These are phyloP conservation scores for Aphanocladium album DNA, from an alignment of 2,329 filamentous ascomycete species.

Conservation along the genomic window DNA sequence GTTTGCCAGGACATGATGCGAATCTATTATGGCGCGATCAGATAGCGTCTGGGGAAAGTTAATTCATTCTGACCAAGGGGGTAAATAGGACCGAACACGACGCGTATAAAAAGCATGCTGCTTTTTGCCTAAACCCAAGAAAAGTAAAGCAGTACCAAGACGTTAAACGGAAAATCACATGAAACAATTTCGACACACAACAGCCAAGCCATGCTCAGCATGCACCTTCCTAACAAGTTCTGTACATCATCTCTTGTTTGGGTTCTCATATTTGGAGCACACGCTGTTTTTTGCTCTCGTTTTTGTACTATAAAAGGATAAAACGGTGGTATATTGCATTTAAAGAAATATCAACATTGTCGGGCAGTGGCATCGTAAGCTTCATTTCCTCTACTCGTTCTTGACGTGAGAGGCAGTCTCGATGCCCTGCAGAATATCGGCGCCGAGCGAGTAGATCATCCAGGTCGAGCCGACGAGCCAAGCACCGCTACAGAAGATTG, in stretches of 20 bases:
- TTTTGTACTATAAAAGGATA: not conserved
- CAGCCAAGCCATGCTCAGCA: not conserved
- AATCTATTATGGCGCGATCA: not conserved
- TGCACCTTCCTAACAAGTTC: not conserved
- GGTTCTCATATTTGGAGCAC: not conserved
- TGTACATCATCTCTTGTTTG: not conserved
- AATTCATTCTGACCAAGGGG: not conserved
- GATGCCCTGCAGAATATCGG: constrained; percentile 45
- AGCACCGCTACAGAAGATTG: constrained; percentile 36
- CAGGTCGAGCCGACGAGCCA: constrained; percentile 51
- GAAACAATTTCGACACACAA: not conserved
- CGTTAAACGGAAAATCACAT: not conserved
- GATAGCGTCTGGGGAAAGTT: not conserved
- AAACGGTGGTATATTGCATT: constrained; percentile 7
- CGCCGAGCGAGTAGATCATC: constrained; percentile 45
- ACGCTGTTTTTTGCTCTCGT: not conserved
- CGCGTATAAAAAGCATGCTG: not conserved
- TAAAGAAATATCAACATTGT: not conserved
- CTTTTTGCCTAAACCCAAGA: not conserved
- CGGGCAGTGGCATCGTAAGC: constrained; percentile 15
- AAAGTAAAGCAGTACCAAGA: not conserved
- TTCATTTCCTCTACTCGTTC: constrained; percentile 29
- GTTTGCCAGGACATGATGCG: not conserved
- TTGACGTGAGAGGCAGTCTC: constrained; percentile 35
- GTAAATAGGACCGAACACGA: not conserved